Percentiles rank a stretch among this genome's conserved stretches.
Conservation (phyloP, 306 rosid species). For the Gillenia trifoliata region DNA sequence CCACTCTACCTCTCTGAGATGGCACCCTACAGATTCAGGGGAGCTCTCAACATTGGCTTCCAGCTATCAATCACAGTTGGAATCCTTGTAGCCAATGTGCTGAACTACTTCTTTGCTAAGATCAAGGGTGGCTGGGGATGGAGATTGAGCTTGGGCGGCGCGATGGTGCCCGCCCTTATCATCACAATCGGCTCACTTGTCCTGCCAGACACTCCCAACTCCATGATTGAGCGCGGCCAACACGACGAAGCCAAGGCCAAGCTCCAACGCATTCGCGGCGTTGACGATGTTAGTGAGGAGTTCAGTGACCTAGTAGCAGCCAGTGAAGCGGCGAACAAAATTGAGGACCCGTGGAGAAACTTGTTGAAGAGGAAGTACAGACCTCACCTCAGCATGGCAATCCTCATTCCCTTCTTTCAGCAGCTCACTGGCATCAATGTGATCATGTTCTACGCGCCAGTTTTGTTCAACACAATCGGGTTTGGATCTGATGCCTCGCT, state of each 20-base stretch:
- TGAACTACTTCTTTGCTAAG: slow-evolving; percentile 84
- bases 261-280: slow-evolving; percentile 50
- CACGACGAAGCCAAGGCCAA: slow-evolving; percentile 44
- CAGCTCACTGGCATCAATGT: slow-evolving; percentile 89
- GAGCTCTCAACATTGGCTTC: slow-evolving; percentile 78
- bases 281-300: slow-evolving; percentile 64
- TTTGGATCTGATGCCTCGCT: slow-evolving; percentile 57
- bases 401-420: slow-evolving; percentile 73
- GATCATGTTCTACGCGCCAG: slow-evolving; percentile 91
- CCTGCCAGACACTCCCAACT: slow-evolving; percentile 89
- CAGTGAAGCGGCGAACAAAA: slow-evolving; percentile 48
- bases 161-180: slow-evolving; percentile 76
- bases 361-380: slow-evolving; percentile 62
- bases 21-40: slow-evolving; percentile 88
- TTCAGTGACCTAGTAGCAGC: slow-evolving; percentile 67
- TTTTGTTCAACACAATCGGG: slow-evolving; percentile 69
- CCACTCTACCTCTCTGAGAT: slow-evolving; percentile 88
- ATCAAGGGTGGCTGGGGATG: slow-evolving; percentile 98
- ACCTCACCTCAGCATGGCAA: slow-evolving; percentile 69
- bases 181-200: slow-evolving; percentile 56
- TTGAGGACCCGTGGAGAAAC: slow-evolving; percentile 77
- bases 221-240: slow-evolving; percentile 79
- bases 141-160: slow-evolving; percentile 91
- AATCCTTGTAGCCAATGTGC: slow-evolving; percentile 68
- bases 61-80: slow-evolving; percentile 84